These are phyloP conservation scores for Saccharomycopsis fermentans DNA, from an alignment of 805 yeast species.

Conservation along the genomic window DNA sequence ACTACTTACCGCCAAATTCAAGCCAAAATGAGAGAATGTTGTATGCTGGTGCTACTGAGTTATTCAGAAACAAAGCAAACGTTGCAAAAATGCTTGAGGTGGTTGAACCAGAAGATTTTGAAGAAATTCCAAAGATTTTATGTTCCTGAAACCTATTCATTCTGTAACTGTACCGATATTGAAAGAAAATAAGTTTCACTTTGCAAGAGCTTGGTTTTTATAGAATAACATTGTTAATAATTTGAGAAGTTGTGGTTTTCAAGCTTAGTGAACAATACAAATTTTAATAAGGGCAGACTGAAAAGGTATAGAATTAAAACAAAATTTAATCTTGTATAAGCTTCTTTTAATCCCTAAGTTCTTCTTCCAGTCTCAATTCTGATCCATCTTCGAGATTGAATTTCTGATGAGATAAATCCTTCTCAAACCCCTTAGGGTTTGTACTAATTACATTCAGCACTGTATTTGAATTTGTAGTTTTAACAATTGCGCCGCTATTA, in stretches of 20 bases:
- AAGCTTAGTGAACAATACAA: too few species aligned
- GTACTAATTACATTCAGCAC: background rate
- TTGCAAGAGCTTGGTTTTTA: background rate
- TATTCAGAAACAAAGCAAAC: constrained; percentile 68
- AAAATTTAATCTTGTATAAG: background rate
- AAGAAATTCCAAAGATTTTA: constrained; percentile 35
- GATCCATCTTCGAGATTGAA: background rate
- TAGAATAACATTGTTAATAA: background rate
- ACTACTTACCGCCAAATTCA: constrained; percentile 83
- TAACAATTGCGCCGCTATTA: background rate
- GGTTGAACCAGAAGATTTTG: constrained; percentile 60
- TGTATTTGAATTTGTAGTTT: background rate
- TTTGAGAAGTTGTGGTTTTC: too few species aligned
- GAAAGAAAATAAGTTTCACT: background rate
- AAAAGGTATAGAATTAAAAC: too few species aligned
- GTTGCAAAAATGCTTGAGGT: constrained; percentile 38
- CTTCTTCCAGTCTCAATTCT: background rate
- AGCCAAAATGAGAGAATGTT: constrained; percentile 76
- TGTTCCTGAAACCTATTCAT: background rate
- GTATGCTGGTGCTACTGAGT: constrained; percentile 84
- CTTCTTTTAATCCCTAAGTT: background rate
- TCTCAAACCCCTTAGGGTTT: background rate
- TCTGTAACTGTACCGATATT: background rate
- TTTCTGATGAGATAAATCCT: background rate
- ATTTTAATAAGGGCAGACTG: background rate